Evolutionary conservation across 371 early-diverging fungal genomes (phyloP).

Genomic region (Circinella umbellata): DNA sequence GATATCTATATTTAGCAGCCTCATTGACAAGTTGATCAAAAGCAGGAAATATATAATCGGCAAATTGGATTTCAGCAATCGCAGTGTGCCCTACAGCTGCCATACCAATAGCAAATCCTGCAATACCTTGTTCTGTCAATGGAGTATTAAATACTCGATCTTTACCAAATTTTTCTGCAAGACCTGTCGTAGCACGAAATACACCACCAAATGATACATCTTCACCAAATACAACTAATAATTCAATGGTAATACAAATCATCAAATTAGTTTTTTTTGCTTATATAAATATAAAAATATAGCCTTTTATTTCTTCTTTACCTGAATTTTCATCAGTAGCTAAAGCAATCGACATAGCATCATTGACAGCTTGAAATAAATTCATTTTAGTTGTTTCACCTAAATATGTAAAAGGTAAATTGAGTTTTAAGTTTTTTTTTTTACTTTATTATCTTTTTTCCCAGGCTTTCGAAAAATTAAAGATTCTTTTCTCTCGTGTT

Average conservation of each 20-base stretch:
- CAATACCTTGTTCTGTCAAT: conserved; percentile 95
- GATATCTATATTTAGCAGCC: conserved; percentile 97
- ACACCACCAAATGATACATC: conserved; percentile 99
- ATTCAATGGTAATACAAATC: no score
- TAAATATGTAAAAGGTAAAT: conserved; percentile 17
- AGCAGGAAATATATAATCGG: conserved; percentile 97
- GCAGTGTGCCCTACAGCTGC: conserved; percentile 96
- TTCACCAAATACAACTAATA: conserved; percentile 92
- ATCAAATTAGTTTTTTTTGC: no score
- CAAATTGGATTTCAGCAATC: conserved; percentile 99
- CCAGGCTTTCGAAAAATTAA: neutral
- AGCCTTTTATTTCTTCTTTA: no score
- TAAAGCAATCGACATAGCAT: conserved; percentile 90
- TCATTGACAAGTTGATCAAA: conserved; percentile 99
- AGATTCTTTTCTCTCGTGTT: neutral
- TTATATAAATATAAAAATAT: no score
- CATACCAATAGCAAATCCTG: conserved; percentile 97
- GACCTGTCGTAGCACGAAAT: conserved; percentile 93
- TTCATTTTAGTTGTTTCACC: conserved; percentile 91
- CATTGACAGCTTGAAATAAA: conserved; percentile 93
- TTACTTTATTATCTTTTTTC: neutral
- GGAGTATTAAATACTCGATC: conserved; percentile 98
- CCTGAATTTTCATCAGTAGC: conserved; percentile 90
- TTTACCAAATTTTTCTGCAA: conserved; percentile 88
- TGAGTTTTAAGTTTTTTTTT: neutral